Percentiles rank a stretch among this genome's conserved stretches.
Conservation (phyloP, 78 protist genomes). For the Guillardia theta region DNA sequence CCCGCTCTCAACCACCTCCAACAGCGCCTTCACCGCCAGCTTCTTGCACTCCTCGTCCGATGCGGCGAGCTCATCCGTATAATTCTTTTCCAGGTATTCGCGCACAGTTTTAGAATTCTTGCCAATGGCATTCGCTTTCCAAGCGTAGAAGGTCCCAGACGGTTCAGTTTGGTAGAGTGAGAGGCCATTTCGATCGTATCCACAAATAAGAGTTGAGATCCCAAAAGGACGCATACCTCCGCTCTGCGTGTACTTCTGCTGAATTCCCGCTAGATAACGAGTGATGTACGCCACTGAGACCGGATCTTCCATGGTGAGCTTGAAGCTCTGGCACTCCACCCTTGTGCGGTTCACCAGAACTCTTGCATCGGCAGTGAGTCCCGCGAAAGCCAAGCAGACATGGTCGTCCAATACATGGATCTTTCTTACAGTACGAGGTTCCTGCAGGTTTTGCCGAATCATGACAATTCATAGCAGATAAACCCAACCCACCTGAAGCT, state of each 20-base stretch:
- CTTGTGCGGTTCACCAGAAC: constrained; percentile 91
- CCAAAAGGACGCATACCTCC: constrained; percentile 99
- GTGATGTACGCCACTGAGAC: constrained; percentile 77
- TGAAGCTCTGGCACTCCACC: constrained; percentile 93
- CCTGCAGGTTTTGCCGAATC: constrained; percentile 57
- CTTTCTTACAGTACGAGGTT: constrained; percentile 96
- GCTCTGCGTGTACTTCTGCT: constrained; percentile 95
- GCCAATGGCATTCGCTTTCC: constrained; percentile 91
- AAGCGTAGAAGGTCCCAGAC: constrained; percentile 87
- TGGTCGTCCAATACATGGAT: constrained; percentile 93
- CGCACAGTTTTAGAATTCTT: constrained; percentile 84
- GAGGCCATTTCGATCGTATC: constrained; percentile 67
- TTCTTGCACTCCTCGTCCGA: constrained; percentile 74
- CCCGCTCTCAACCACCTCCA: constrained; percentile 97
- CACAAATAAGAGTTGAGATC: constrained; percentile 87
- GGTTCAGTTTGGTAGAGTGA: constrained; percentile 97
- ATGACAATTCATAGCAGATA: background rate
- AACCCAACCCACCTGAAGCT: constrained; percentile 27
- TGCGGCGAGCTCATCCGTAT: constrained; percentile 60
- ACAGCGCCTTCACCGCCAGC: constrained; percentile 91
- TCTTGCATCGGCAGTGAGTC: constrained; percentile 97
- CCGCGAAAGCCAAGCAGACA: constrained; percentile 88
- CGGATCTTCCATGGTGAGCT: constrained; percentile 92
- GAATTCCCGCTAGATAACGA: background rate
- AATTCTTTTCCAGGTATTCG: constrained; percentile 88